A percentile compares a stretch with the other conserved stretches of the same genome.
Evolutionary conservation across 192 early-diverging fungal genomes (phyloP).

Genomic region (Coemansia javaensis): DNA sequence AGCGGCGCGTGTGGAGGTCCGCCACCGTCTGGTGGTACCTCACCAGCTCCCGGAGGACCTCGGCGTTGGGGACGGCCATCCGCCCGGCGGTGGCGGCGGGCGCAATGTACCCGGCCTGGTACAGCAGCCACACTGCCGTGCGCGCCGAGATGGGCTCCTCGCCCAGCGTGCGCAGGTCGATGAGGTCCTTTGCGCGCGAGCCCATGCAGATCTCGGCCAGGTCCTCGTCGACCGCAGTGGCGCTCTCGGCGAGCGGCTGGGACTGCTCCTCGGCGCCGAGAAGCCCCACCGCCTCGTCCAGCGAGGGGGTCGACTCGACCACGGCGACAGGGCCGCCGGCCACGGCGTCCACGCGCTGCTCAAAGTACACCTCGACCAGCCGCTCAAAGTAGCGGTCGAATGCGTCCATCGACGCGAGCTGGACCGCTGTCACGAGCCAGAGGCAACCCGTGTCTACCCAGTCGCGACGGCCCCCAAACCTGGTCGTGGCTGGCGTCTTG

Average conservation of each 20-base stretch:
- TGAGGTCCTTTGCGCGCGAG: no score
- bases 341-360: no score
- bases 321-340: no score
- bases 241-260: neutral
- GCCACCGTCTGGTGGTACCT: no score
- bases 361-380: neutral
- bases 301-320: neutral
- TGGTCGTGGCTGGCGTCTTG: neutral
- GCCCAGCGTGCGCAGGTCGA: neutral
- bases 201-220: neutral
- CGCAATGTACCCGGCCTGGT: constrained; percentile 5
- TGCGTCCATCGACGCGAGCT: neutral
- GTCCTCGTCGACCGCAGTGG: neutral
- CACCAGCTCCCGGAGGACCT: no score
- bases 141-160: neutral
- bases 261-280: no score
- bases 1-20: no score
- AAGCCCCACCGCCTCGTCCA: neutral
- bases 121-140: constrained; percentile 1
- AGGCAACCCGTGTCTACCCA: neutral
- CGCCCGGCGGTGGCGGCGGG: neutral
- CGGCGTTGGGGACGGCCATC: constrained; percentile 1
- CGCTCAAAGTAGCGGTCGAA: neutral
- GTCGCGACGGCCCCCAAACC: neutral
- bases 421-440: neutral